A percentile compares a stretch with the other conserved stretches of the same genome.
phyloP scores from a whole-genome alignment of 2,329 filamentous ascomycete species.

The Fusarium bactridioides region DNA sequence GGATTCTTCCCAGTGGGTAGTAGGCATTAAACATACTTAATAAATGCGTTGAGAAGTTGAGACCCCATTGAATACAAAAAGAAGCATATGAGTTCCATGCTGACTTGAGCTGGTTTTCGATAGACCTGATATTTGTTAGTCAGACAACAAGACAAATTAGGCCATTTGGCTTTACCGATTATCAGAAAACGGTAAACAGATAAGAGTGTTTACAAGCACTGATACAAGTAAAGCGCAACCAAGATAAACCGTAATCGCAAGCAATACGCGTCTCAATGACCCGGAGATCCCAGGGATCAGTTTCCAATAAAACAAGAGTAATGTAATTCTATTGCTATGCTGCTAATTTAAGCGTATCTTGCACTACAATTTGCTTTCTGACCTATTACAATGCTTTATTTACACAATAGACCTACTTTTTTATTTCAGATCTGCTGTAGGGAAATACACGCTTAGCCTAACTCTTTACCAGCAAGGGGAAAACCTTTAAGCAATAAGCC shows the following conservation, averaged over 20 bases:
- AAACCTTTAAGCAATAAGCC: too few relatives aligned
- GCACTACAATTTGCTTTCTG: too few relatives aligned
- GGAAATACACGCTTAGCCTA: too few relatives aligned
- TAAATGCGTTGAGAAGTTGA: slow-evolving; percentile 13
- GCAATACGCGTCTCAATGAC: background rate
- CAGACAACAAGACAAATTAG: background rate
- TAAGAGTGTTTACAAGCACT: slow-evolving; percentile 1
- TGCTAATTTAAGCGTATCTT: too few relatives aligned
- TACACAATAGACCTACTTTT: too few relatives aligned
- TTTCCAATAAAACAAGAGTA: slow-evolving; percentile 14
- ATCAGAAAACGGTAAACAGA: background rate
- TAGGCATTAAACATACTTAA: background rate
- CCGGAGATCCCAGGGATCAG: background rate
- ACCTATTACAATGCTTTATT: too few relatives aligned
- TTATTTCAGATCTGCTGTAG: too few relatives aligned
- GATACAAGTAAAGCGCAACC: background rate
- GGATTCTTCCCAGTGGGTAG: background rate
- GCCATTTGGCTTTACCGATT: background rate
- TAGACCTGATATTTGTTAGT: background rate
- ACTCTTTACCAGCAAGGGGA: too few relatives aligned
- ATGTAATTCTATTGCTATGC: too few relatives aligned
- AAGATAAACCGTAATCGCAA: background rate
- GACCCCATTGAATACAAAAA: slow-evolving; percentile 6
- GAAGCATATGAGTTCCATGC: slow-evolving; percentile 11
- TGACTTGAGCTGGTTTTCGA: slow-evolving; percentile 6